Base-by-base conservation (phyloP, 805 yeast species). In the Kodamaea sagamina region DNA sequence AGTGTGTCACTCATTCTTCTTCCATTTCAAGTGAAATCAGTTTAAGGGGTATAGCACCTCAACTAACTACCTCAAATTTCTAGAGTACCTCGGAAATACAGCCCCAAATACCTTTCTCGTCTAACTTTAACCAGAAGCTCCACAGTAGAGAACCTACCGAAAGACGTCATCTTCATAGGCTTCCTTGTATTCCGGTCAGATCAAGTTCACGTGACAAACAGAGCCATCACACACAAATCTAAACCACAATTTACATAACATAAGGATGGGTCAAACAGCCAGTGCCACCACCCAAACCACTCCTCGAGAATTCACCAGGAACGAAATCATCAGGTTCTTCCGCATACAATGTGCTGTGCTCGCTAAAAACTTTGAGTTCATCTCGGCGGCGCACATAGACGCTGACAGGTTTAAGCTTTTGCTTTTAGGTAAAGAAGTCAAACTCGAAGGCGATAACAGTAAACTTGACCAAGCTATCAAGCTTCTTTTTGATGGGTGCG, bases 251-350 rank as follows among this genome's bases (percentile, higher is more conserved):
- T 38, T 17, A 25, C 47, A 8, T 25, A 9, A 11, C 22, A 12
- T 35, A 12, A 11, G 6, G 12, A 55, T 56, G 59, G 61, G 59
- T 31, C 58, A 50, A 32, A 16, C 45, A 4, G 24, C 52, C 6
- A 54, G 59, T 7, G 22, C 21, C 11, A 19, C 13, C 25, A 29
- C 27, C 8, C 34, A 28, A 12, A 32, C 38, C 6, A 40, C 2
- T 31, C 19, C 22, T 19, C 39, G 38, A 39, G 53, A 46, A 47
- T 53, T 51, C 49, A 38, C 60, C 18, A 54, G 57, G 32, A 41
- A 44, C 6, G 53, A 63, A 29, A 19, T 61, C 4, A 28, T 41
- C 2, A 49, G 52, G n/a, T 41, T 52, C 28, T 63, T 63, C 43
- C 52, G 46, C 19, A 35, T 43, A 3, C 41, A 54, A 35, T 52